Conservation (phyloP, 495 filamentous ascomycete genomes). For the Tirmania nivea region DNA sequence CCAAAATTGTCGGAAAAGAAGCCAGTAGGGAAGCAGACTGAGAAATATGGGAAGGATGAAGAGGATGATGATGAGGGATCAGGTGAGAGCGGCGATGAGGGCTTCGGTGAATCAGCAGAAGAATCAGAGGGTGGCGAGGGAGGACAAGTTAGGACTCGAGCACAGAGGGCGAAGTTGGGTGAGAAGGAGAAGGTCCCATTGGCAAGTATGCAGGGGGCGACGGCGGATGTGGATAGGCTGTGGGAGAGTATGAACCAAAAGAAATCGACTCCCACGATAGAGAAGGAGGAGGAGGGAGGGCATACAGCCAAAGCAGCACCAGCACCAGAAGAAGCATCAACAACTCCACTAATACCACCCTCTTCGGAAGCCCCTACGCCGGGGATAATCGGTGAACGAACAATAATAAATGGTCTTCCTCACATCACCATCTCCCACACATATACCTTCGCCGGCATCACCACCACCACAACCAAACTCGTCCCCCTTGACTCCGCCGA, state of each 20-base stretch:
- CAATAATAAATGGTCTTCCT: not conserved
- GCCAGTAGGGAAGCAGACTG: too few relatives aligned
- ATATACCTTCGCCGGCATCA: conserved; percentile 78
- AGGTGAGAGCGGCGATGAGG: conserved; percentile 26
- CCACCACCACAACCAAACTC: conserved; percentile 59
- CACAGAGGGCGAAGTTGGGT: conserved; percentile 5
- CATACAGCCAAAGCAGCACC: conserved; percentile 11
- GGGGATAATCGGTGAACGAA: conserved; percentile 40
- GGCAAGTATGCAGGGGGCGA: conserved; percentile 37
- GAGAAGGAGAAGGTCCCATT: conserved; percentile 23
- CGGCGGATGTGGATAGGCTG: conserved; percentile 70
- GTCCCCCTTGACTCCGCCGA: conserved; percentile 62
- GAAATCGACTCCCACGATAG: too few relatives aligned
- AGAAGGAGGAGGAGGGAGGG: not conserved
- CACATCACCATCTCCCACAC: conserved; percentile 62
- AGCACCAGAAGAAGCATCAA: conserved; percentile 6
- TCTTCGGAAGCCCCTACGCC: conserved; percentile 66
- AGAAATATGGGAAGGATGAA: conserved; percentile 10
- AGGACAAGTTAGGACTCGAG: conserved; percentile 61
- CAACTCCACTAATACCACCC: conserved; percentile 58
- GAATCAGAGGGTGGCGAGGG: conserved; percentile 36
- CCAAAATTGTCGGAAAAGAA: not conserved
- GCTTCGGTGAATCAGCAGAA: conserved; percentile 28
- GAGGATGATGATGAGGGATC: conserved; percentile 29
- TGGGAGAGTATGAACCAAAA: conserved; percentile 48